Percentiles rank a stretch among this genome's conserved stretches.
Evolutionary conservation across 2,329 filamentous ascomycete species (phyloP).

Genomic region (Aspergillus melleus): DNA sequence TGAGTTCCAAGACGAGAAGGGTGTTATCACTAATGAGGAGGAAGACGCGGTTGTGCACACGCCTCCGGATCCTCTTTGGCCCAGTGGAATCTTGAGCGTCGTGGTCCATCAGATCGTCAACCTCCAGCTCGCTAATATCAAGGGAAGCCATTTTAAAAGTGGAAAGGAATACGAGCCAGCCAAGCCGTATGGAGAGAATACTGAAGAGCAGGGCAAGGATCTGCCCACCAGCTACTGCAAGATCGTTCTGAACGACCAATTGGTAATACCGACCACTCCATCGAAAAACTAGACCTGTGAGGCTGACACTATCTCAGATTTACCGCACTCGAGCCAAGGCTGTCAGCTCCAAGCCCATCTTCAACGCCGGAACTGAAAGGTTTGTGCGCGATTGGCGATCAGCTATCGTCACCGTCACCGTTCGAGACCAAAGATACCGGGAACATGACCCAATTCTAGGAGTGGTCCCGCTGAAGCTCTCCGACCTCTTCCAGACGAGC

Average conservation of each 20-base stretch:
- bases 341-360: constrained; percentile 90
- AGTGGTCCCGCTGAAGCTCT: constrained; percentile 82
- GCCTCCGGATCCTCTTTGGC: constrained; percentile 94
- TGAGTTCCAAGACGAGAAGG: constrained; percentile 85
- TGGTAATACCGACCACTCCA: constrained; percentile 50
- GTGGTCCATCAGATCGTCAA: constrained; percentile 95
- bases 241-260: constrained; percentile 82
- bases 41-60: constrained; percentile 88
- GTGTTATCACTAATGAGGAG: constrained; percentile 67
- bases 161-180: constrained; percentile 88
- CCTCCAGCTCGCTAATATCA: constrained; percentile 85
- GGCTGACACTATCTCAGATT: constrained; percentile 45
- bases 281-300: neutral
- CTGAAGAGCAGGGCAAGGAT: constrained; percentile 75
- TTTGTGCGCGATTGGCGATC: constrained; percentile 94
- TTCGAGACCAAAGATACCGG: constrained; percentile 83
- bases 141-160: constrained; percentile 77
- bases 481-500: constrained; percentile 81
- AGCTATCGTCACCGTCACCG: constrained; percentile 79
- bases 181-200: constrained; percentile 78
- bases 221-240: constrained; percentile 93
- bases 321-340: constrained; percentile 96
- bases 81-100: constrained; percentile 81
- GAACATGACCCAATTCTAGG: constrained; percentile 95
- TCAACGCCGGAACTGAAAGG: constrained; percentile 91